Conservation (phyloP, 371 early-diverging fungal species). For the Apophysomyces variabilis region DNA sequence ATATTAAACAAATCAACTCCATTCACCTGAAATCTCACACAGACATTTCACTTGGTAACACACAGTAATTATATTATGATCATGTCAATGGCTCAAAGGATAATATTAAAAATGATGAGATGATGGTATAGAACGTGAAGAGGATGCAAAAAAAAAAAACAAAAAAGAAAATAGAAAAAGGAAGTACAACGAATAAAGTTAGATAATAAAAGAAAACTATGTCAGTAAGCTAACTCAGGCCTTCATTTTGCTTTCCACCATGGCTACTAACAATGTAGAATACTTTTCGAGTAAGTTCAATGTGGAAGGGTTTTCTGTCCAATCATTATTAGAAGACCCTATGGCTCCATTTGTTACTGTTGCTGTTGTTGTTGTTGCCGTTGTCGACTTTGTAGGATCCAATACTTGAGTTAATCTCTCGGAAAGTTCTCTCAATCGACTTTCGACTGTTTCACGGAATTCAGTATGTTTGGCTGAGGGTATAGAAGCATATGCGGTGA, state of each 20-base stretch:
- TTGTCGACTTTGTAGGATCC: background rate
- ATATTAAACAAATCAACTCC: too few species aligned
- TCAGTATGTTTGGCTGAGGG: background rate
- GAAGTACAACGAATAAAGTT: background rate
- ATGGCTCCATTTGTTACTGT: too few species aligned
- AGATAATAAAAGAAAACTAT: too few species aligned
- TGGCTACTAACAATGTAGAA: constrained; percentile 22
- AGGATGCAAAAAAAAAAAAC: background rate
- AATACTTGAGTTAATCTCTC: constrained; percentile 2
- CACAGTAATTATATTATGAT: too few species aligned
- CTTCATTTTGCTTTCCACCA: constrained; percentile 26
- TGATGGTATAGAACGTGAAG: background rate
- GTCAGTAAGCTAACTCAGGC: background rate
- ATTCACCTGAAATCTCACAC: too few species aligned
- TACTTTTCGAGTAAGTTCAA: constrained; percentile 27
- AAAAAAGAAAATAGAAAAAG: background rate
- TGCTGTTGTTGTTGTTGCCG: too few species aligned
- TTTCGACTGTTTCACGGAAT: constrained; percentile 2
- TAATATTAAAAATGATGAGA: background rate
- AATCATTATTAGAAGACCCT: background rate
- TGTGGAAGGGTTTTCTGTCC: constrained; percentile 12
- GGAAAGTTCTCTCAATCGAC: constrained; percentile 11
- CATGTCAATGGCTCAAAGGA: background rate
- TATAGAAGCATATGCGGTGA: constrained; percentile 20
- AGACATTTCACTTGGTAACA: too few species aligned